Evolutionary conservation across 768 basidiomycete species (phyloP), one percentile per base, ranked within the genome.

Genomic region (Boletus pseudo-olivaceus): DNA sequence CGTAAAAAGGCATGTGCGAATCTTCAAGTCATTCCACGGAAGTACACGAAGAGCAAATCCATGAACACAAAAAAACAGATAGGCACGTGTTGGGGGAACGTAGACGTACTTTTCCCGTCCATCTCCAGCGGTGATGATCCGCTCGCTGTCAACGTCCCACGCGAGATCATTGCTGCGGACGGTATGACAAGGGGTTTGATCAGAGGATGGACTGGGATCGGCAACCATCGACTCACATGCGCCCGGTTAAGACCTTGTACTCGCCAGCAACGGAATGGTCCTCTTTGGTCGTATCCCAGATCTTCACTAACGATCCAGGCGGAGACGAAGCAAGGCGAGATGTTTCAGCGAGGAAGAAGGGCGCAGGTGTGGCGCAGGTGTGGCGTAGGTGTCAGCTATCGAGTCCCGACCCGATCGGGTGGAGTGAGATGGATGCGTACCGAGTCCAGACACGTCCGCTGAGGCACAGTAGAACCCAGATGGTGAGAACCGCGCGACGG

Each of bases 401-500:
- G 45, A 44, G 33, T 11, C 19, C 14, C 17, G 32, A 48, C 23
- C 11, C 8, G 38, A 37, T 9, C 9, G 17, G 39, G 10, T 19
- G 15, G 42, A 7, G 14, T 23, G 37, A 38, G n/a, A 43, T 17
- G 14, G 19, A 15, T 35, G 17, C 79, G 52, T 58, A 91, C 93
- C 93, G 51, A 83, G 90, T 38, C 95, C 95, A 30, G 77, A 75
- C 5, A 80, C 72, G 67, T 98, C 95, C 23, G 82, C 96, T 30
- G 93, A 96, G 5, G 96, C 95, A 65, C 90, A 93, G 72, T 98
- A 98, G 72, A 86, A 97, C 27, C 96, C 95, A 2, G 92, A 90
- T 0, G 94, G 95, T 2, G 93, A 93, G 62, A 97, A 82, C 35
- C 91, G 84, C 14, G 96, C 95, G 17, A 95, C 90, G 2, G 91